Conservation (phyloP, 2,329 filamentous ascomycete genomes). For the Anisogramma anomala region DNA sequence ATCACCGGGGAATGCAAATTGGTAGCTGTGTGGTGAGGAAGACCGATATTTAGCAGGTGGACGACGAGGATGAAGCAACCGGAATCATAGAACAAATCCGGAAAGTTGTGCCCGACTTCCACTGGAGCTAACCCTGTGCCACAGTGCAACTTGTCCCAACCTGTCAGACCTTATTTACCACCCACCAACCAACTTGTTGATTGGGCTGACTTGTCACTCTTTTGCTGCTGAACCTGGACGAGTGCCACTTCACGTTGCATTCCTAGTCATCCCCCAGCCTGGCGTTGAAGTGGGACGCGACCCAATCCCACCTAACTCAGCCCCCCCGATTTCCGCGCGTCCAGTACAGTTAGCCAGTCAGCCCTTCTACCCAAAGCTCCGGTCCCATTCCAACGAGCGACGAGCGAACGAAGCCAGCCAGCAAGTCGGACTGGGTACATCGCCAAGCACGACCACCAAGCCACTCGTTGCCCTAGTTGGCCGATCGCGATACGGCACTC, state of each 20-base stretch:
- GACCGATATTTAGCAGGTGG: too few relatives aligned
- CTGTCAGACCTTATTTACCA: constrained; percentile 1
- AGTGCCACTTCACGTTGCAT: too few relatives aligned
- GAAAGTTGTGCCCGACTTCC: neutral
- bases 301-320: constrained; percentile 4
- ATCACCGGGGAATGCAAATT: too few relatives aligned
- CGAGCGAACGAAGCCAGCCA: neutral
- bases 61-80: too few relatives aligned
- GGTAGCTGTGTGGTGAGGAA: too few relatives aligned
- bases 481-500: constrained; percentile 5
- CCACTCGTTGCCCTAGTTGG: constrained; percentile 1
- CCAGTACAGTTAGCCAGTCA: neutral
- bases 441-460: neutral
- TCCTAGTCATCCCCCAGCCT: neutral
- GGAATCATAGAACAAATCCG: constrained; percentile 4
- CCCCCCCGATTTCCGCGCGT: constrained; percentile 4
- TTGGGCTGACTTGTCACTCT: neutral
- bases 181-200: neutral
- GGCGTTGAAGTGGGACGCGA: neutral
- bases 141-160: neutral
- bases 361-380: constrained; percentile 4
- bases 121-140: neutral
- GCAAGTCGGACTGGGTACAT: neutral
- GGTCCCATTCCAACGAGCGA: neutral
- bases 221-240: too few relatives aligned